These are phyloP conservation scores for Hypoxylon sp. DNA, from an alignment of 2,329 filamentous ascomycete species.

Conservation along the genomic window DNA sequence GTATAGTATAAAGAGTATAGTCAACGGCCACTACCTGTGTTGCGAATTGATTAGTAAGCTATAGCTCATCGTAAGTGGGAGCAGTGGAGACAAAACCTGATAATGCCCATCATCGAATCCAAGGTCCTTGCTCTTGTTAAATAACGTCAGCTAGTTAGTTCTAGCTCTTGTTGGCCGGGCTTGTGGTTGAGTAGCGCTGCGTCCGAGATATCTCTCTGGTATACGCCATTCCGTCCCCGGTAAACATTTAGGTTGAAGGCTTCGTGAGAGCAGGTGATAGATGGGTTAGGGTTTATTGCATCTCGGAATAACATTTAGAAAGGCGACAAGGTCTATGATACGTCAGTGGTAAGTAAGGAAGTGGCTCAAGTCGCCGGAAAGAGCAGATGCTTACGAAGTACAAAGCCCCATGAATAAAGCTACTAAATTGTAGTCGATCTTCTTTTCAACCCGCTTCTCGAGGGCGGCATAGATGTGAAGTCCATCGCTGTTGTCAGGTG, in stretches of 20 bases:
- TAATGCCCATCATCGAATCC: constrained; percentile 54
- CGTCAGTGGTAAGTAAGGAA: constrained; percentile 4
- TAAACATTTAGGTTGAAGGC: background rate
- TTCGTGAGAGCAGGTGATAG: background rate
- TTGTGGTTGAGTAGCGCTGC: background rate
- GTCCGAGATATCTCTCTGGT: background rate
- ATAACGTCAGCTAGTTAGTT: constrained; percentile 16
- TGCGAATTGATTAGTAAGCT: constrained; percentile 20
- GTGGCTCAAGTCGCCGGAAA: background rate
- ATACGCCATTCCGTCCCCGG: constrained; percentile 1
- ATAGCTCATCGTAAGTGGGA: background rate
- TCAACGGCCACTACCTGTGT: constrained; percentile 59
- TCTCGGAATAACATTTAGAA: too few relatives aligned
- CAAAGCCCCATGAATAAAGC: constrained; percentile 50
- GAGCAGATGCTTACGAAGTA: constrained; percentile 45
- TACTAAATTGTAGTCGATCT: constrained; percentile 52
- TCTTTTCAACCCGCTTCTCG: constrained; percentile 52
- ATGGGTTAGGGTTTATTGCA: too few relatives aligned
- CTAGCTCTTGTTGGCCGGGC: background rate
- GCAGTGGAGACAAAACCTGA: constrained; percentile 46
- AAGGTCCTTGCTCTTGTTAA: constrained; percentile 48
- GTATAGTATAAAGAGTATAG: constrained; percentile 60
- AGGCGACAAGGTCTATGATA: constrained; percentile 50
- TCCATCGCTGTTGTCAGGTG: constrained; percentile 7
- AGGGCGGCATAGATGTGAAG: constrained; percentile 46